Conservation (phyloP, 2,329 filamentous ascomycete genomes). For the Penicillium verrucosum region DNA sequence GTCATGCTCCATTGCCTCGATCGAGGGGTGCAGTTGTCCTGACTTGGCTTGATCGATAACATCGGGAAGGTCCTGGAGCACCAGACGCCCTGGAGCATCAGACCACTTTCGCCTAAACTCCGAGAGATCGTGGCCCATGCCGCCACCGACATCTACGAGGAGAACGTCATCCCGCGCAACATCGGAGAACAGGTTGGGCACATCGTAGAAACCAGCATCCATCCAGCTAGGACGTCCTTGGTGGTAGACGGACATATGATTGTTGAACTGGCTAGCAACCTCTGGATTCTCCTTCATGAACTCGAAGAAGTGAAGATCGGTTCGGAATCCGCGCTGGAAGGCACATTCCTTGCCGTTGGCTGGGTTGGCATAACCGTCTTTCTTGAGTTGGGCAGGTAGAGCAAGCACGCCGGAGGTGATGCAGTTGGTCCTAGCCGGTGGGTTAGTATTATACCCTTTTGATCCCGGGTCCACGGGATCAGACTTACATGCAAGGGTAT, state of each 20-base stretch:
- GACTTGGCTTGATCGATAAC: conserved; percentile 32
- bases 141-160: conserved; percentile 46
- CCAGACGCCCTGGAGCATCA: conserved; percentile 39
- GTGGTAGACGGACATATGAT: conserved; percentile 28
- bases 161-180: conserved; percentile 20
- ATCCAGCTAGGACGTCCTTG: conserved; percentile 32
- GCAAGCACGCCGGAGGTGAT: conserved; percentile 24
- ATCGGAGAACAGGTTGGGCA: conserved; percentile 16
- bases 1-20: conserved; percentile 43
- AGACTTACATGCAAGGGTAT: conserved; percentile 25
- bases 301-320: conserved; percentile 30
- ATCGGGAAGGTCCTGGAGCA: conserved; percentile 50
- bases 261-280: conserved; percentile 25
- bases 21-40: conserved; percentile 11
- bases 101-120: conserved; percentile 41
- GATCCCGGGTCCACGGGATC: neutral
- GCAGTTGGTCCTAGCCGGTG: conserved; percentile 23
- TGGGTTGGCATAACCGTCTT: conserved; percentile 28
- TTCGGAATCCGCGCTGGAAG: conserved; percentile 30
- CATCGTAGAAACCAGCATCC: conserved; percentile 31
- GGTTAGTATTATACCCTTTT: neutral
- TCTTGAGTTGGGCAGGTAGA: conserved; percentile 27
- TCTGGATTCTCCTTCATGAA: conserved; percentile 22
- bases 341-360: conserved; percentile 22
- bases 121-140: conserved; percentile 41